These are phyloP conservation scores for Ambrosiella cleistominuta DNA, from an alignment of 2,329 filamentous ascomycete species.

Conservation along the genomic window DNA sequence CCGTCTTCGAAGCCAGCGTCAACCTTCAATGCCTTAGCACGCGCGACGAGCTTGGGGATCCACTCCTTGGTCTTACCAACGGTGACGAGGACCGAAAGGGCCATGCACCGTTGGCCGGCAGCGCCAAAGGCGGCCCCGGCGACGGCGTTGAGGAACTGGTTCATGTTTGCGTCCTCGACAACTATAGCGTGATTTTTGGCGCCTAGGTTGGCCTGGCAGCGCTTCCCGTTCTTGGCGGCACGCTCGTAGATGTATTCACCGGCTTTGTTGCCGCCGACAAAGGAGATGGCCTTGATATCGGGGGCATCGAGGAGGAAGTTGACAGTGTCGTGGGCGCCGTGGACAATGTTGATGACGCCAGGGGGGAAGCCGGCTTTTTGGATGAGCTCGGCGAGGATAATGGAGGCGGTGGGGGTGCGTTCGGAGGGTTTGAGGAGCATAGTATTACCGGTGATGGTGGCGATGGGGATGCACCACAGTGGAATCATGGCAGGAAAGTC, in stretches of 20 bases:
- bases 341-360: conserved; percentile 68
- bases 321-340: conserved; percentile 64
- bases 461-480: conserved; percentile 77
- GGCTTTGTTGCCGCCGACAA: conserved; percentile 75
- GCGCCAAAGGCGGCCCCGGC: conserved; percentile 72
- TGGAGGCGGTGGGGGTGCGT: conserved; percentile 65
- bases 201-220: conserved; percentile 72
- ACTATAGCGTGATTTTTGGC: conserved; percentile 81
- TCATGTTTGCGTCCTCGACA: conserved; percentile 76
- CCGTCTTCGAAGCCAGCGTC: conserved; percentile 69
- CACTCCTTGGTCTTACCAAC: conserved; percentile 74
- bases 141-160: conserved; percentile 72
- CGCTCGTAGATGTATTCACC: conserved; percentile 72
- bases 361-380: conserved; percentile 67
- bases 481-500: conserved; percentile 89
- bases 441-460: conserved; percentile 69
- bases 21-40: conserved; percentile 54
- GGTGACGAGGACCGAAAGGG: conserved; percentile 64
- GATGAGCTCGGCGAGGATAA: conserved; percentile 69
- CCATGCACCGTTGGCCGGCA: conserved; percentile 76
- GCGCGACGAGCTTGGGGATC: conserved; percentile 60
- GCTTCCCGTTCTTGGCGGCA: conserved; percentile 70
- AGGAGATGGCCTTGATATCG: conserved; percentile 70
- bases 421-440: conserved; percentile 75
- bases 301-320: conserved; percentile 78